Conservation (phyloP, 2,329 filamentous ascomycete species). For the Colletotrichum agaves region DNA sequence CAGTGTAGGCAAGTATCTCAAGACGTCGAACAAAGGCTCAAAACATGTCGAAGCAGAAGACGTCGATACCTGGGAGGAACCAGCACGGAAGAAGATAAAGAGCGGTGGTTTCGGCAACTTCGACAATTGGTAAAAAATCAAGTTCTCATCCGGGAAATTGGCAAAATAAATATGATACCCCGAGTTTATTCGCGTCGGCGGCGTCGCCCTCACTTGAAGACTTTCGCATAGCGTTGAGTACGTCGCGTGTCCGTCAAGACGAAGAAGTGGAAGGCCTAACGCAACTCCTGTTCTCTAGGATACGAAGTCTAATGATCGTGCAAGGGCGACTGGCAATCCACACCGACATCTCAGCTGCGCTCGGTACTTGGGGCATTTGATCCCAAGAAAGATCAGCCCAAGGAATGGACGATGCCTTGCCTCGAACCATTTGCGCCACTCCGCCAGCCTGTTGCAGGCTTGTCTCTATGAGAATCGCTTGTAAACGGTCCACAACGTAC, state of each 20-base stretch:
- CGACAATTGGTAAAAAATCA: constrained; percentile 76
- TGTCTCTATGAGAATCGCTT: constrained; percentile 57
- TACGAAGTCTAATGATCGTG: background rate
- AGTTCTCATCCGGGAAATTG: background rate
- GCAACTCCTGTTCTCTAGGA: background rate
- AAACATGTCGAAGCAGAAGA: constrained; percentile 54
- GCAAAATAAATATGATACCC: constrained; percentile 33
- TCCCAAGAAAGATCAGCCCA: constrained; percentile 41
- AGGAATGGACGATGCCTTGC: constrained; percentile 45
- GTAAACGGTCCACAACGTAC: constrained; percentile 58
- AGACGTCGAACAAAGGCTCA: constrained; percentile 47
- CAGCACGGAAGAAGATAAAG: constrained; percentile 83
- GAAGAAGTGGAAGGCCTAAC: background rate
- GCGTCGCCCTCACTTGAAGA: background rate
- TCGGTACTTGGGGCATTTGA: constrained; percentile 44
- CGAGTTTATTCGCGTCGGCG: background rate
- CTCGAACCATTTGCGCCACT: constrained; percentile 55
- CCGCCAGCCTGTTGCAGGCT: constrained; percentile 57
- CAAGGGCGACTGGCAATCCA: constrained; percentile 33
- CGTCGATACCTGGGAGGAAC: constrained; percentile 75
- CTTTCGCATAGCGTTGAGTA: background rate
- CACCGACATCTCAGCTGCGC: constrained; percentile 42
- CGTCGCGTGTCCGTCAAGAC: background rate
- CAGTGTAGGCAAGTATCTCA: constrained; percentile 82
- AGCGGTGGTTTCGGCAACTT: constrained; percentile 92